These are phyloP conservation scores for Lipomyces kockii DNA, from an alignment of 805 yeast genomes.

Conservation along the genomic window DNA sequence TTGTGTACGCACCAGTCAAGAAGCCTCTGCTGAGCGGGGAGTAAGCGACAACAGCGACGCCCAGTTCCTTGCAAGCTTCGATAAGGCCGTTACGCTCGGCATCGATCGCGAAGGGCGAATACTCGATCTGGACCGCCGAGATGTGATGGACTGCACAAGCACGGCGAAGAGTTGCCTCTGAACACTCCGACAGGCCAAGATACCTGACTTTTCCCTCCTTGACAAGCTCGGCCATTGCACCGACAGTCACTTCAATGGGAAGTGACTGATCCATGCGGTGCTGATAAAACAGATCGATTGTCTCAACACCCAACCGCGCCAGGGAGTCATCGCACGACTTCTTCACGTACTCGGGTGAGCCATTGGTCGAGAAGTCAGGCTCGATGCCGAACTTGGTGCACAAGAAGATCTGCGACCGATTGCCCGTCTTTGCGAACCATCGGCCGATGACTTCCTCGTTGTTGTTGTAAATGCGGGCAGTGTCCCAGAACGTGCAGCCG, in stretches of 20 bases:
- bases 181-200: conserved; percentile 74
- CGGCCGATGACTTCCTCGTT: conserved; percentile 61
- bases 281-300: conserved; percentile 64
- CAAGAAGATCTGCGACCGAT: conserved; percentile 56
- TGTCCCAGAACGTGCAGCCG: conserved; percentile 60
- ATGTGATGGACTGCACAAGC: conserved; percentile 63
- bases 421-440: conserved; percentile 56
- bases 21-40: conserved; percentile 84
- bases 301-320: conserved; percentile 22
- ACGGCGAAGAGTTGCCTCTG: conserved; percentile 59
- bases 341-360: conserved; percentile 30
- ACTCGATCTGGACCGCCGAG: conserved; percentile 76
- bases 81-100: conserved; percentile 66
- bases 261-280: conserved; percentile 68
- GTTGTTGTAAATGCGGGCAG: conserved; percentile 69
- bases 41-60: conserved; percentile 74
- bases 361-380: conserved; percentile 42
- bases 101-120: conserved; percentile 71
- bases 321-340: conserved; percentile 27
- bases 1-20: conserved; percentile 64
- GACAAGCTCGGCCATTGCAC: conserved; percentile 60
- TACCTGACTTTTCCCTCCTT: conserved; percentile 70
- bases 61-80: conserved; percentile 58
- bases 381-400: conserved; percentile 65
- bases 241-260: conserved; percentile 64